These are phyloP conservation scores for Rhododendron kiyosumense DNA, from an alignment of 148 eudicot species.

Conservation along the genomic window DNA sequence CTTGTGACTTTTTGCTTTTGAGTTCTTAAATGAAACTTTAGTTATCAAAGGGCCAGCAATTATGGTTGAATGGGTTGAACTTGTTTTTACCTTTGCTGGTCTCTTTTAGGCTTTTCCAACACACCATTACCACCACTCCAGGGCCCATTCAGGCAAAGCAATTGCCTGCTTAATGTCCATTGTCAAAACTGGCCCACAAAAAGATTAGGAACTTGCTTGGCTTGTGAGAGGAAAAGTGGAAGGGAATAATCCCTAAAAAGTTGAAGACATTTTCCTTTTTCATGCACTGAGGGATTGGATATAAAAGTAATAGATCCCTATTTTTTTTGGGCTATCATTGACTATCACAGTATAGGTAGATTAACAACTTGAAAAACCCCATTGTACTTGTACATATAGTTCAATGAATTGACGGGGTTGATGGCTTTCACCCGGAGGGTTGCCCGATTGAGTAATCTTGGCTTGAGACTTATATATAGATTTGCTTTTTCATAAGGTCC, in stretches of 20 bases:
- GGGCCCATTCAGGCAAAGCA: neutral
- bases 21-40: neutral
- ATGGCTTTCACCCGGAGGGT: neutral
- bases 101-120: neutral
- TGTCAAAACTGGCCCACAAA: conserved; percentile 8
- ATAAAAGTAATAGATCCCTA: neutral
- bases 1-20: neutral
- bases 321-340: conserved; percentile 3
- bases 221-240: neutral
- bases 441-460: neutral
- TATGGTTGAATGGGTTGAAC: neutral
- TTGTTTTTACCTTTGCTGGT: conserved; percentile 1
- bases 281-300: conserved; percentile 7
- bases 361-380: neutral
- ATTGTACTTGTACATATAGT: neutral
- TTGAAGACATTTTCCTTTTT: conserved; percentile 4
- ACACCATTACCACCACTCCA: neutral
- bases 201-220: conserved; percentile 6
- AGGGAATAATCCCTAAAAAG: conserved; percentile 8
- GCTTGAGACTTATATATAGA: neutral
- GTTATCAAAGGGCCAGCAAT: neutral
- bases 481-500: neutral
- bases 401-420: conserved; percentile 5
- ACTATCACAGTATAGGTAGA: conserved; percentile 8
- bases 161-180: neutral